These are phyloP conservation scores for Saitozyma podzolica DNA, from an alignment of 768 basidiomycete species.

Conservation along the genomic window DNA sequence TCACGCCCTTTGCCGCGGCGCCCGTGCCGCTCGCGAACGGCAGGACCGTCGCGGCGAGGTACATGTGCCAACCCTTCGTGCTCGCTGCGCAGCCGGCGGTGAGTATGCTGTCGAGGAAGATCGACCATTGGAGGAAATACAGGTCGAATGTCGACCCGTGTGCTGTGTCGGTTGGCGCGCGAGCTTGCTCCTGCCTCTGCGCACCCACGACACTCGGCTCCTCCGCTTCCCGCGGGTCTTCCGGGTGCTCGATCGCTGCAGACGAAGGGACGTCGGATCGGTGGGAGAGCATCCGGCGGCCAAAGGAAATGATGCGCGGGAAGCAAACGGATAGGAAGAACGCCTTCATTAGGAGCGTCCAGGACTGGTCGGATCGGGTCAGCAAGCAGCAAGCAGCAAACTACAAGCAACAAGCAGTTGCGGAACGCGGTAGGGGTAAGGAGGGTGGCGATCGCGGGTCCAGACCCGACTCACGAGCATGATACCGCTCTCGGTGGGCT, in stretches of 20 bases:
- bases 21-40: conserved; percentile 50
- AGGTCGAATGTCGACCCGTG: conserved; percentile 48
- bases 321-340: conserved; percentile 43
- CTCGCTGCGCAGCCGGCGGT: conserved; percentile 30
- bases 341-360: conserved; percentile 29
- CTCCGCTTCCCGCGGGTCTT: conserved; percentile 22
- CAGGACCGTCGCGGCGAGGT: conserved; percentile 41
- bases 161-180: conserved; percentile 22
- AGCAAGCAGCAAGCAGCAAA: background rate
- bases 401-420: background rate
- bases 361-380: conserved; percentile 11
- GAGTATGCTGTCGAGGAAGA: conserved; percentile 45
- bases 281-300: conserved; percentile 21
- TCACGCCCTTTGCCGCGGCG: conserved; percentile 49
- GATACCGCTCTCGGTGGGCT: conserved; percentile 31
- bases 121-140: conserved; percentile 41
- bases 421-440: background rate
- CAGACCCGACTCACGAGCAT: conserved; percentile 24
- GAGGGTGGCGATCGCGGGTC: background rate
- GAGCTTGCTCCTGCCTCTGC: conserved; percentile 17
- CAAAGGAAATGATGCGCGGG: conserved; percentile 28
- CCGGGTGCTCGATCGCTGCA: conserved; percentile 16
- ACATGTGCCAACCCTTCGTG: conserved; percentile 40
- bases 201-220: conserved; percentile 18
- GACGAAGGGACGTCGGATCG: background rate